Evolutionary conservation across 2,329 filamentous ascomycete species (phyloP), one percentile per base, ranked within the genome.

Genomic region (Sordariomycetes sp.): DNA sequence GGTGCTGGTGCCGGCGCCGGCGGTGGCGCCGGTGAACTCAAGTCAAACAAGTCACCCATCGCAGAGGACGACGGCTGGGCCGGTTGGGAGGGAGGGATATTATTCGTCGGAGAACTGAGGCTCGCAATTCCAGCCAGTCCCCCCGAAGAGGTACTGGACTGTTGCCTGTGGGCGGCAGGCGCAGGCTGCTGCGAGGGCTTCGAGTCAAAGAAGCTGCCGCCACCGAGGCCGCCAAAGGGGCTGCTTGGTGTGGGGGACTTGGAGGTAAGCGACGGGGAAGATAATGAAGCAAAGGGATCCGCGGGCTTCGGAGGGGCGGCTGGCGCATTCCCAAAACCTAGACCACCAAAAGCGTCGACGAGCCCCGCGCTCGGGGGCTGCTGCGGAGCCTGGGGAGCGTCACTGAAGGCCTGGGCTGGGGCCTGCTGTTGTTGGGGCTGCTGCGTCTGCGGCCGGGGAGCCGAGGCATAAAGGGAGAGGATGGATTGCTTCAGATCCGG

Each of bases 401-500:
- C 82, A 20, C 87, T 84, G 65, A 92, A 89, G 0, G 85, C 32
- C 79, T 77, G 46, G 79, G 79, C 14, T 81, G 78, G 40, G 77
- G 76, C 58, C 68, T 88, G 85, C 50, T 67, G 64, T 51, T 73
- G 70, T 59, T 78, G 76, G 57, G 72, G 76, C 58, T 83, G 77
- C 43, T 83, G 77, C n/a, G 48, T 22, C 64, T 89, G 87, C n/a
- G 89, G 85, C 67, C 90, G 88, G 1, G 91, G 88, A 5, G 84
- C 83, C 8, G 90, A 88, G 12, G 92, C 90, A 69, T 99, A 99
- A 18, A 99, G 80, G 8, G 94, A 99, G 54, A 99, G 75, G 61
- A 99, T 99, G 2, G 93, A 97, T 72, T 97, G 93, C 74, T 99
- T 99, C 60, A 99, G 77, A 69, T 99, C 94, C 2, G 93, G 92